phyloP scores from a whole-genome alignment of 2,329 filamentous ascomycete species.

The Capronia americana region DNA sequence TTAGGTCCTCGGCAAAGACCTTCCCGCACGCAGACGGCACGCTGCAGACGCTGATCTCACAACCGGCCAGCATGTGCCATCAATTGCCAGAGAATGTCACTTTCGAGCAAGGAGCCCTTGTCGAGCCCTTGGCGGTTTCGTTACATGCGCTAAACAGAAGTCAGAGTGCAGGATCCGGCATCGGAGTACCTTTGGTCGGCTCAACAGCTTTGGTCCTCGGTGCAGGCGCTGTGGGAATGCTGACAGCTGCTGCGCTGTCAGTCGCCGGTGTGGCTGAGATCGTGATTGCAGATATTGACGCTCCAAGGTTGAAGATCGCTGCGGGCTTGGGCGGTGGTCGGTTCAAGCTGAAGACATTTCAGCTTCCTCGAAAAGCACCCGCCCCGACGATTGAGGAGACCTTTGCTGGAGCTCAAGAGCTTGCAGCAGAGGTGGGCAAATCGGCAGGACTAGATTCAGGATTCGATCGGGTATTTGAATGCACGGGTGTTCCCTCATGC shows the following conservation, averaged over 20 bases:
- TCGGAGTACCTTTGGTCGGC: slow-evolving; percentile 44
- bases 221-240: slow-evolving; percentile 65
- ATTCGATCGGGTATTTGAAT: slow-evolving; percentile 55
- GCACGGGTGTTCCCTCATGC: slow-evolving; percentile 54
- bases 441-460: slow-evolving; percentile 43
- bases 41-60: slow-evolving; percentile 66
- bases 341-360: slow-evolving; percentile 45
- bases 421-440: slow-evolving; percentile 45
- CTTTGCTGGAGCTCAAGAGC: slow-evolving; percentile 43
- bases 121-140: slow-evolving; percentile 67
- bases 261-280: slow-evolving; percentile 61
- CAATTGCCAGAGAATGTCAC: slow-evolving; percentile 60
- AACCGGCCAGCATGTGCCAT: slow-evolving; percentile 66
- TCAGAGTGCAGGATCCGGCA: slow-evolving; percentile 48
- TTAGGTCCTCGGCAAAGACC: slow-evolving; percentile 64
- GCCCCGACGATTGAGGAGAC: slow-evolving; percentile 51
- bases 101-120: slow-evolving; percentile 63
- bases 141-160: slow-evolving; percentile 65
- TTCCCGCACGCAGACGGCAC: slow-evolving; percentile 70
- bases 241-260: slow-evolving; percentile 64
- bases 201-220: slow-evolving; percentile 65
- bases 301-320: slow-evolving; percentile 62
- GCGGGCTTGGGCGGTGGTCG: slow-evolving; percentile 45
- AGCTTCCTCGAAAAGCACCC: slow-evolving; percentile 45
- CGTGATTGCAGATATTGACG: slow-evolving; percentile 67